Evolutionary conservation across 169 alveolate species (phyloP).

Genomic region (Fabrea salina): DNA sequence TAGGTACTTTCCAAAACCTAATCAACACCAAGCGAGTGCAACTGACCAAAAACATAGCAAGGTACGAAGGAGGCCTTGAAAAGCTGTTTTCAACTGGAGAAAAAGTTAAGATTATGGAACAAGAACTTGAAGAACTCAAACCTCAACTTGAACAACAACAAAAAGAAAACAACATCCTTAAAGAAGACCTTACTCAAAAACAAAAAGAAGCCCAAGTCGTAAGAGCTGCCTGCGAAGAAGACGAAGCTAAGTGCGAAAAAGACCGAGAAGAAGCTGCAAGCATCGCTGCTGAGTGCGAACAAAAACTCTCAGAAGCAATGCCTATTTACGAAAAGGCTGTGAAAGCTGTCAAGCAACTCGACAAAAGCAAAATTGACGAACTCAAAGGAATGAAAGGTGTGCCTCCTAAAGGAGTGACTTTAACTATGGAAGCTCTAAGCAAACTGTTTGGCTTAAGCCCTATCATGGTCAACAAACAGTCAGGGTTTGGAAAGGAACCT

Average conservation of each 20-base stretch:
- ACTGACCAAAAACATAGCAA: slow-evolving; percentile 69
- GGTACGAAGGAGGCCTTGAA: slow-evolving; percentile 84
- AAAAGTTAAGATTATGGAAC: slow-evolving; percentile 85
- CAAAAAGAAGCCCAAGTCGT: slow-evolving; percentile 13
- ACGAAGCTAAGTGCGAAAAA: slow-evolving; percentile 78
- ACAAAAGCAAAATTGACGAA: slow-evolving; percentile 81
- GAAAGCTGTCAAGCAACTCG: slow-evolving; percentile 81
- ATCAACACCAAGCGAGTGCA: slow-evolving; percentile 81
- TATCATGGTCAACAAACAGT: slow-evolving; percentile 44
- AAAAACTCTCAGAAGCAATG: slow-evolving; percentile 84
- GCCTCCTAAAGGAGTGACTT: slow-evolving; percentile 61
- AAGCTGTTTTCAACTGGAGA: slow-evolving; percentile 81
- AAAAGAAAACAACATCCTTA: neutral
- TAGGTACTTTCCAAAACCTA: slow-evolving; percentile 81
- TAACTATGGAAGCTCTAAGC: slow-evolving; percentile 75
- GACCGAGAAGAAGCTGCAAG: slow-evolving; percentile 76
- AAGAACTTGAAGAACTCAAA: slow-evolving; percentile 82
- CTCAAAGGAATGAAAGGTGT: slow-evolving; percentile 80
- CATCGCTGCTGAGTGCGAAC: slow-evolving; percentile 87
- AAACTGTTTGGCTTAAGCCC: slow-evolving; percentile 57
- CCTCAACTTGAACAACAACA: slow-evolving; percentile 71
- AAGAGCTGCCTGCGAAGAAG: slow-evolving; percentile 16
- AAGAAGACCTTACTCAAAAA: neutral
- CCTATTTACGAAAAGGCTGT: slow-evolving; percentile 79
- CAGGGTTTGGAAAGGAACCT: slow-evolving; percentile 51